A percentile compares a stretch with the other conserved stretches of the same genome.
phyloP scores from a whole-genome alignment of 768 basidiomycete species.

The Sutorius australiensis region DNA sequence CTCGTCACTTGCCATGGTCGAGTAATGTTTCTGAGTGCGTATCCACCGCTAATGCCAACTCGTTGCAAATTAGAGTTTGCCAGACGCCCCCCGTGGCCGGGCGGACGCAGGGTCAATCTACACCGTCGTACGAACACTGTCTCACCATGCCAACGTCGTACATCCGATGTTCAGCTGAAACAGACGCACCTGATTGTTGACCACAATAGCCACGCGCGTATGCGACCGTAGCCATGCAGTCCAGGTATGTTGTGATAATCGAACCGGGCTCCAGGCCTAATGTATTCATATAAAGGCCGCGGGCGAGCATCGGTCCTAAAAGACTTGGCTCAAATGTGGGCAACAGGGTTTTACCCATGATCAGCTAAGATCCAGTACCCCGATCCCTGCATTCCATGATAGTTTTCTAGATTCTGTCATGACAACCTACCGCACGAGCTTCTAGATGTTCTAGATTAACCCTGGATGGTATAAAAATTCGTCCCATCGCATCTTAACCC shows the following conservation, averaged over 20 bases:
- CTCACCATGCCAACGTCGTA: neutral
- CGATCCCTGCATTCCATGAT: neutral
- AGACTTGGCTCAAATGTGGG: neutral
- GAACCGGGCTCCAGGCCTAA: neutral
- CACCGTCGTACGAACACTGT: neutral
- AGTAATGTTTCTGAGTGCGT: too few species aligned
- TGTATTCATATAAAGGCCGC: neutral
- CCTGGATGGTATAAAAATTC: neutral
- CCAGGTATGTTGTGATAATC: neutral
- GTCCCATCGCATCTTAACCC: neutral
- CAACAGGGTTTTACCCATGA: neutral
- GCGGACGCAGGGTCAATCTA: neutral
- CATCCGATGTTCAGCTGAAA: neutral
- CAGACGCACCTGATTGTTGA: neutral
- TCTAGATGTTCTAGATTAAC: too few species aligned
- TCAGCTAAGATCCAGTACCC: neutral
- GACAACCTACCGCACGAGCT: neutral
- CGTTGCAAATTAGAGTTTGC: too few species aligned
- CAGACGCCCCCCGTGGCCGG: too few species aligned
- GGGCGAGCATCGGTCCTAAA: neutral
- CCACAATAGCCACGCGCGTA: neutral
- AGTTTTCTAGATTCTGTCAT: neutral
- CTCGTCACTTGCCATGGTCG: neutral
- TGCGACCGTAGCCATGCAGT: neutral
- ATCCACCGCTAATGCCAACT: too few species aligned